Evolutionary conservation across 2,329 filamentous ascomycete species (phyloP).

Genomic region (Calonectria henricotiae): DNA sequence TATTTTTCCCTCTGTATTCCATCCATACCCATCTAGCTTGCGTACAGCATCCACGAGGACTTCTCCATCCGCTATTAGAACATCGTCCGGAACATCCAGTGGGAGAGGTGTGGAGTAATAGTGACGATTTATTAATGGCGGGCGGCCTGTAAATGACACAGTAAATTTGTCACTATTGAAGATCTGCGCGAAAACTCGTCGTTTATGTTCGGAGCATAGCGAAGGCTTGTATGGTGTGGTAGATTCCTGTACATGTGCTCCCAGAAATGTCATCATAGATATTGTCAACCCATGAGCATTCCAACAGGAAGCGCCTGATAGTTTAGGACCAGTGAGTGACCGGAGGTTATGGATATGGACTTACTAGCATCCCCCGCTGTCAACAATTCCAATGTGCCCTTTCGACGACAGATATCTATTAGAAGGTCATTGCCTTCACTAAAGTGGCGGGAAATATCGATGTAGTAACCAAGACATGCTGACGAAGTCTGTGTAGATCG

Average conservation of each 20-base stretch:
- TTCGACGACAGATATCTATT: conserved; percentile 33
- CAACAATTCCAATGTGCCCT: conserved; percentile 21
- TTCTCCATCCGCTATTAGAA: conserved; percentile 63
- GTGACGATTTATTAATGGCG: conserved; percentile 68
- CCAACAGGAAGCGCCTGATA: conserved; percentile 30
- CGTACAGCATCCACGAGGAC: conserved; percentile 41
- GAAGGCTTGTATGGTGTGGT: conserved; percentile 28
- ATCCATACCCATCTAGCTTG: conserved; percentile 66
- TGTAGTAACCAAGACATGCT: conserved; percentile 28
- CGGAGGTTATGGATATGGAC: background rate
- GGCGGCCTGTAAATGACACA: conserved; percentile 70
- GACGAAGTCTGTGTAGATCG: conserved; percentile 1
- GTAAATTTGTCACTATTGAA: conserved; percentile 67
- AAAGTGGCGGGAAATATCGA: conserved; percentile 25
- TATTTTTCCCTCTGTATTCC: conserved; percentile 64
- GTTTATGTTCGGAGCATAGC: conserved; percentile 37
- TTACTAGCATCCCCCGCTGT: conserved; percentile 39
- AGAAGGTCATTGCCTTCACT: conserved; percentile 37
- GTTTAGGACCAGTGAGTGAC: background rate
- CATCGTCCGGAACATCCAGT: conserved; percentile 69
- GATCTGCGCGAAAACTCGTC: conserved; percentile 55
- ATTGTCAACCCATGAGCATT: conserved; percentile 30
- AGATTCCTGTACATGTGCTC: conserved; percentile 26
- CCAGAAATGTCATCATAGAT: conserved; percentile 36
- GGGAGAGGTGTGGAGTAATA: conserved; percentile 71